phyloP scores from a whole-genome alignment of 441 rosid species.

The Gossypium laxum region DNA sequence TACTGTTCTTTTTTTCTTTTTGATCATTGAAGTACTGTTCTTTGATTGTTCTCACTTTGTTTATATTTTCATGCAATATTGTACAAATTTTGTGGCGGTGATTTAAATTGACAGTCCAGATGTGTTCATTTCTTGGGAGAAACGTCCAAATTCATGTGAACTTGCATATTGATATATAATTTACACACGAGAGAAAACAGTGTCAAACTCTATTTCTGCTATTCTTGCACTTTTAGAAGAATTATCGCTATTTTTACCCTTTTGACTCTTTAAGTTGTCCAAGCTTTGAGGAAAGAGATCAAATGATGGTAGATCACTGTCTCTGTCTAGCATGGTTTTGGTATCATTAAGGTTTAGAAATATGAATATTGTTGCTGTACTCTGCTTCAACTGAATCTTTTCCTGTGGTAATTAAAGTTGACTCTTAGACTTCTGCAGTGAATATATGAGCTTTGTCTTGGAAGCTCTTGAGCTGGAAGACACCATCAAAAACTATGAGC shows the following conservation, averaged over 20 bases:
- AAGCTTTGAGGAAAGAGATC: not conserved
- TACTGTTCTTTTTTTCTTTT: not conserved
- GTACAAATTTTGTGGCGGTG: not conserved
- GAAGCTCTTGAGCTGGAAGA: conserved; percentile 85
- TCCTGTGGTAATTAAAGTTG: conserved; percentile 1
- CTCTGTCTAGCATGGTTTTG: not conserved
- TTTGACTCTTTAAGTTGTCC: not conserved
- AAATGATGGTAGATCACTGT: not conserved
- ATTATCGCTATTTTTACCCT: not conserved
- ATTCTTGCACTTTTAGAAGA: not conserved
- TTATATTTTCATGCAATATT: not conserved
- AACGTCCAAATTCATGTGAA: not conserved
- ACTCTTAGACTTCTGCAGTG: conserved; percentile 31
- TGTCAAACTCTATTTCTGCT: not conserved
- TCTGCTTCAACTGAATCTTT: conserved; percentile 4
- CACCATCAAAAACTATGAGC: conserved; percentile 55
- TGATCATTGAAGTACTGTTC: not conserved
- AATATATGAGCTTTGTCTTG: conserved; percentile 50
- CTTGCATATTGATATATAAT: not conserved
- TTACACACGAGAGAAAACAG: not conserved
- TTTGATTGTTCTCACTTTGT: not conserved
- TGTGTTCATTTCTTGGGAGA: not conserved
- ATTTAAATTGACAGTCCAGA: not conserved
- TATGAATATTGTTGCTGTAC: not conserved
- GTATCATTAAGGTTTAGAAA: not conserved